phyloP scores from a whole-genome alignment of 2,329 filamentous ascomycete species.

The Aspergillus pseudoglaucus region DNA sequence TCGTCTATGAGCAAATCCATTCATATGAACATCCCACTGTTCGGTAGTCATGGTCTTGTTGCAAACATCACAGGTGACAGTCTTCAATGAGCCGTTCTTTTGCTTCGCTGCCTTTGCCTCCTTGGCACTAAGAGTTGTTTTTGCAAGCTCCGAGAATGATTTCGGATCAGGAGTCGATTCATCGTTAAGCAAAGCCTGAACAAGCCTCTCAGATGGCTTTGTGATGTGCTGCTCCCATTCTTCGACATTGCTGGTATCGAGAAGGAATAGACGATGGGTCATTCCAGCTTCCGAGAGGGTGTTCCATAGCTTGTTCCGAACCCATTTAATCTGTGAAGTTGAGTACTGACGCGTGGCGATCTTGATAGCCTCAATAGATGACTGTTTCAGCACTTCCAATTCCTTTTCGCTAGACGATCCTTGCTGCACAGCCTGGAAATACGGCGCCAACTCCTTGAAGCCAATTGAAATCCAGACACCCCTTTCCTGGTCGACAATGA shows the following conservation, averaged over 20 bases:
- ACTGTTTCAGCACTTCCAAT: conserved; percentile 50
- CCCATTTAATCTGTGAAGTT: conserved; percentile 78
- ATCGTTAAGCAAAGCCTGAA: conserved; percentile 56
- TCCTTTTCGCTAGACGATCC: conserved; percentile 25
- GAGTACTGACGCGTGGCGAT: conserved; percentile 82
- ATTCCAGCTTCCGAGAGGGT: conserved; percentile 53
- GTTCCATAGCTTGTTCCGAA: conserved; percentile 71
- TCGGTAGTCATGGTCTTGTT: conserved; percentile 49
- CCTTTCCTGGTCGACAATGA: conserved; percentile 61
- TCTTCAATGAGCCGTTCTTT: conserved; percentile 46
- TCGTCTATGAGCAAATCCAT: conserved; percentile 53
- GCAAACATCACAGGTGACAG: conserved; percentile 62
- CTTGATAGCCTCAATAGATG: conserved; percentile 69
- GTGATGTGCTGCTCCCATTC: conserved; percentile 60
- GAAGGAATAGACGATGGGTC: conserved; percentile 60
- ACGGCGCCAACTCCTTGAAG: conserved; percentile 81
- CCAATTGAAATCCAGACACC: conserved; percentile 98
- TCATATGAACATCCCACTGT: conserved; percentile 53
- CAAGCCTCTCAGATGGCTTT: conserved; percentile 56
- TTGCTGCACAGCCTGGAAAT: conserved; percentile 47
- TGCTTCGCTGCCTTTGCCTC: conserved; percentile 43
- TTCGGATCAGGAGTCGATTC: conserved; percentile 49
- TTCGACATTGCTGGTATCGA: conserved; percentile 68
- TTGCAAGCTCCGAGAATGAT: conserved; percentile 53
- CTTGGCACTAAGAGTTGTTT: conserved; percentile 52